These are phyloP conservation scores for Pseudogymnoascus sp. DNA, from an alignment of 2,329 filamentous ascomycete species.

Conservation along the genomic window DNA sequence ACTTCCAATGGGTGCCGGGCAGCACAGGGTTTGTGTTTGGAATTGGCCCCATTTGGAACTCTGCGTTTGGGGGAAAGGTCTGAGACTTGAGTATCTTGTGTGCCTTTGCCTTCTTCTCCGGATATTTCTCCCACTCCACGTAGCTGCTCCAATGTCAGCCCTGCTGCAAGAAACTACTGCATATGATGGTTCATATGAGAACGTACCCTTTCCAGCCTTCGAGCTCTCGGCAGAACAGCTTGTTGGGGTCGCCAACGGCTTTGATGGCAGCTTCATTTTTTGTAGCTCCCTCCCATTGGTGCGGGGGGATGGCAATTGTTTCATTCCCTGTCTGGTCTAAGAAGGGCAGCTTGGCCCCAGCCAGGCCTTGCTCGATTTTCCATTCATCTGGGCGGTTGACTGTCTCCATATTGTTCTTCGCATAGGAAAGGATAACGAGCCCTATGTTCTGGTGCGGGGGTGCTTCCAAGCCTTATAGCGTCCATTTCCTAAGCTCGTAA, in stretches of 20 bases:
- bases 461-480: not conserved
- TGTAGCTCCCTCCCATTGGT: slow-evolving; percentile 29
- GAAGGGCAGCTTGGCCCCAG: slow-evolving; percentile 40
- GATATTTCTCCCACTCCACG: slow-evolving; percentile 65
- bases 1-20: slow-evolving; percentile 50
- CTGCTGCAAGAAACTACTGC: not conserved
- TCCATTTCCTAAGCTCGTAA: not conserved
- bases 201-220: slow-evolving; percentile 42
- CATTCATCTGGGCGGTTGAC: slow-evolving; percentile 40
- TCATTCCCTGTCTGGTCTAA: slow-evolving; percentile 40
- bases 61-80: slow-evolving; percentile 41
- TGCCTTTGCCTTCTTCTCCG: slow-evolving; percentile 58
- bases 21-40: slow-evolving; percentile 53
- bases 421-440: not conserved
- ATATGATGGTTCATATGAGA: not conserved
- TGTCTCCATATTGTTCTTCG: slow-evolving; percentile 13
- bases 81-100: slow-evolving; percentile 48
- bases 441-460: not conserved
- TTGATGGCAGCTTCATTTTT: slow-evolving; percentile 39
- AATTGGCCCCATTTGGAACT: slow-evolving; percentile 51
- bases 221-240: slow-evolving; percentile 38
- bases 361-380: slow-evolving; percentile 48
- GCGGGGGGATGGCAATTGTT: slow-evolving; percentile 29
- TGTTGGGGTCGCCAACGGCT: slow-evolving; percentile 34
- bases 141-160: slow-evolving; percentile 35